Base-by-base conservation (phyloP, 1,284 basidiomycete species). In the Mycosarcoma maydis region DNA sequence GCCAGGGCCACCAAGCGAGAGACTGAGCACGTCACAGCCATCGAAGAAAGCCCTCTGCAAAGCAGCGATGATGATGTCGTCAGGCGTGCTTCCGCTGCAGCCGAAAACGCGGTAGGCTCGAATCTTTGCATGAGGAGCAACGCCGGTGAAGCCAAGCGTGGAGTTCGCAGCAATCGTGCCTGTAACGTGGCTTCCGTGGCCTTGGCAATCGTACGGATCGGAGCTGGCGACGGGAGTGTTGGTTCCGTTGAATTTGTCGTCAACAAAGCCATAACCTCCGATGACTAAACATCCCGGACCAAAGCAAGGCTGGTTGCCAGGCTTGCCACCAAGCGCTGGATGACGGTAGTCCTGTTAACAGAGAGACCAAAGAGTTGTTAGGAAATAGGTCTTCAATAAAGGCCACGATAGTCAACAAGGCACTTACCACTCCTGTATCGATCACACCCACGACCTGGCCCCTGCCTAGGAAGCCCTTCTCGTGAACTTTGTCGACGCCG, bases 281-380 rank as follows among this genome's bases (percentile, higher is more conserved):
- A 34, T 20, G 52, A 76, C 58, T 30, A 64, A 56, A 54, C 73
- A 76, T 16, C 67, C 72, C 3, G 34, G n/a, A 22, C 73, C 73
- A 45, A 68, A 73, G 55, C 73, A 75, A 11, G 62, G 62, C 44
- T 66, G 58, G 53, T 53, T 46, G n/a, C 67, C 66, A 0, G 70
- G 58, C 57, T 71, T 73, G 24, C 73, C 83, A 87, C 89, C 49
- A 16, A 91, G 86, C 14, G 83, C 82, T 8, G 88, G 87, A 72
- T 89, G 87, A 3, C 85, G 88, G 76, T 87, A 88, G 75, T 88
- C 87, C n/a, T n/a, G n/a, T n/a, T n/a, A n/a, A n/a, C n/a, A n/a
- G n/a, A n/a, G n/a, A n/a, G n/a, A n/a, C n/a, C n/a, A n/a, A n/a
- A n/a, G n/a, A n/a, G n/a, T n/a, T n/a, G n/a, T n/a, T n/a, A n/a